A percentile compares a stretch with the other conserved stretches of the same genome.
Conservation (phyloP, 2,329 filamentous ascomycete genomes). For the Karstenula rhodostoma region DNA sequence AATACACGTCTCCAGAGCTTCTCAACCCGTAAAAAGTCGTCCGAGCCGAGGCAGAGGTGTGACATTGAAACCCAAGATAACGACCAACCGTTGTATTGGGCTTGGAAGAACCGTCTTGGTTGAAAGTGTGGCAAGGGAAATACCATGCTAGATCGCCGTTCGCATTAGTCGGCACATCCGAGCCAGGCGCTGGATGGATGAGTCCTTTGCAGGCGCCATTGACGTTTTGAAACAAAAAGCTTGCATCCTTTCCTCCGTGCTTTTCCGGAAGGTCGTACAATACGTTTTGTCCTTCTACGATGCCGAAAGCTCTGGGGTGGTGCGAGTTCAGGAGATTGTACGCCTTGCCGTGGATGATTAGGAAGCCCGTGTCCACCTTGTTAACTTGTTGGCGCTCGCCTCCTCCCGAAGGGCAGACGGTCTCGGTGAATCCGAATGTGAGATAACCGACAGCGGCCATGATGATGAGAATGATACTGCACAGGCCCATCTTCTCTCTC, state of each 20-base stretch:
- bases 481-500: conserved; percentile 97
- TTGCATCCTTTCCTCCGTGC: conserved; percentile 88
- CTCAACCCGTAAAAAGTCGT: conserved; percentile 77
- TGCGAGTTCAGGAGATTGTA: conserved; percentile 81
- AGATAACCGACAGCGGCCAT: conserved; percentile 91
- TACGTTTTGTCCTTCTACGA: conserved; percentile 78
- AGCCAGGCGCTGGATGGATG: conserved; percentile 74
- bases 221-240: conserved; percentile 97
- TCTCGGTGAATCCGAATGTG: conserved; percentile 93
- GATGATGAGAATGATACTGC: conserved; percentile 90
- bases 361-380: conserved; percentile 79
- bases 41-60: conserved; percentile 76
- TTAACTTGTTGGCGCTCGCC: conserved; percentile 78
- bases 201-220: conserved; percentile 95
- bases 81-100: conserved; percentile 77
- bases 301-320: conserved; percentile 82
- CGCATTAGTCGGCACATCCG: conserved; percentile 80
- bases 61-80: conserved; percentile 88
- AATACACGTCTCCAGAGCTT: conserved; percentile 87
- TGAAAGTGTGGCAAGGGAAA: conserved; percentile 90
- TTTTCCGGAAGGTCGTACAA: conserved; percentile 85
- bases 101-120: conserved; percentile 86
- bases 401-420: conserved; percentile 79
- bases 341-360: conserved; percentile 95
- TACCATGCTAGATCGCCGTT: conserved; percentile 86